A percentile compares a stretch with the other conserved stretches of the same genome.
phyloP scores from a whole-genome alignment of 495 filamentous ascomycete genomes.

The Penicillium roqueforti region DNA sequence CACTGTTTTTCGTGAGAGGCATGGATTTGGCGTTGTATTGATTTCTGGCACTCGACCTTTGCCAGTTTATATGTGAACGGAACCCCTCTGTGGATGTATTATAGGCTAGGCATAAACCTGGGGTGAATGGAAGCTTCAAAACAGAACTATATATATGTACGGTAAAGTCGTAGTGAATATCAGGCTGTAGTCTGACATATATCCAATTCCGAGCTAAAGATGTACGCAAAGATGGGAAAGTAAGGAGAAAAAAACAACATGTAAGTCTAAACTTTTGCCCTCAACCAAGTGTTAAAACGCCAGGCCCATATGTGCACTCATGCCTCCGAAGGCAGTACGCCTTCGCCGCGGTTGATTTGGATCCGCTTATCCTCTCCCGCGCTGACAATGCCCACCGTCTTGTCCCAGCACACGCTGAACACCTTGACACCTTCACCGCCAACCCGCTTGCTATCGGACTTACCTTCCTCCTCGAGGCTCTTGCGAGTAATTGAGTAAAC shows the following conservation, averaged over 20 bases:
- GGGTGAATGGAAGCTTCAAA: slow-evolving; percentile 4
- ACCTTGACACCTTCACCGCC: slow-evolving; percentile 83
- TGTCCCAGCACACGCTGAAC: slow-evolving; percentile 86
- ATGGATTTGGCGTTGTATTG: slow-evolving; percentile 42
- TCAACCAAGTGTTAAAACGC: slow-evolving; percentile 33
- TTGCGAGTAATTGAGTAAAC: slow-evolving; percentile 78
- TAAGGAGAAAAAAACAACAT: slow-evolving; percentile 14
- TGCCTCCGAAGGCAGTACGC: slow-evolving; percentile 39
- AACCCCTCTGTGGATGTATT: slow-evolving; percentile 28
- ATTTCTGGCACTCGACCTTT: slow-evolving; percentile 23
- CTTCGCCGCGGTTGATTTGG: slow-evolving; percentile 75
- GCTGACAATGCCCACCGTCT: slow-evolving; percentile 79
- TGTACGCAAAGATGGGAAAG: slow-evolving; percentile 8
- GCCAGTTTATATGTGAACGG: slow-evolving; percentile 21
- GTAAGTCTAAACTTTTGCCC: slow-evolving; percentile 32
- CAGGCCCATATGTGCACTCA: slow-evolving; percentile 32
- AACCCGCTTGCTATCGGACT: slow-evolving; percentile 47
- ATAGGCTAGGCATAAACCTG: slow-evolving; percentile 18
- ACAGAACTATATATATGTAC: not conserved
- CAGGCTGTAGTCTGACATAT: slow-evolving; percentile 4
- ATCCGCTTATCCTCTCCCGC: slow-evolving; percentile 88
- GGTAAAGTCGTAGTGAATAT: not conserved
- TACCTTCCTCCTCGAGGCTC: slow-evolving; percentile 51
- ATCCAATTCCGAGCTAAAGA: slow-evolving; percentile 3
- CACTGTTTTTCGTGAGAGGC: slow-evolving; percentile 28